phyloP scores from a whole-genome alignment of 2,329 filamentous ascomycete species.

The Pseudogymnoascus sp. region DNA sequence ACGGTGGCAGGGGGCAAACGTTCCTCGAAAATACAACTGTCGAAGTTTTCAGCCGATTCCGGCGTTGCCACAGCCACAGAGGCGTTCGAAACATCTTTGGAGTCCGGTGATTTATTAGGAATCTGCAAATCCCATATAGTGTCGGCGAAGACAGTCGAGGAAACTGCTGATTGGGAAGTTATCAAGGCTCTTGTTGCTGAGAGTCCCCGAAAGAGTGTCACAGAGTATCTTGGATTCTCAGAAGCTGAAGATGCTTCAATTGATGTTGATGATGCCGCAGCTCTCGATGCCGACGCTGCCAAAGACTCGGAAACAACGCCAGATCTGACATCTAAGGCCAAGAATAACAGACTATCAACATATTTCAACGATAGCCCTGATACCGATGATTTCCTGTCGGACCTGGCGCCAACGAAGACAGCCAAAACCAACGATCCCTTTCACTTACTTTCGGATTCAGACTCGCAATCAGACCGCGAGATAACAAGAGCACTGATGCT shows the following conservation, averaged over 20 bases:
- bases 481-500: conserved; percentile 85
- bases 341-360: conserved; percentile 59
- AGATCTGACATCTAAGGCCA: conserved; percentile 39
- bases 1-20: conserved; percentile 53
- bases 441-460: conserved; percentile 75
- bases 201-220: conserved; percentile 76
- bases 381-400: conserved; percentile 78
- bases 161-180: conserved; percentile 93
- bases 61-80: conserved; percentile 76
- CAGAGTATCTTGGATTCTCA: conserved; percentile 83
- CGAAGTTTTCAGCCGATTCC: conserved; percentile 81
- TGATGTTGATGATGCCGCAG: conserved; percentile 37
- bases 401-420: conserved; percentile 78
- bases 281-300: conserved; percentile 31
- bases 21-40: conserved; percentile 73
- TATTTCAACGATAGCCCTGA: conserved; percentile 73
- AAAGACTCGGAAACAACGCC: conserved; percentile 38
- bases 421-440: conserved; percentile 93
- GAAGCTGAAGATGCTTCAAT: conserved; percentile 46
- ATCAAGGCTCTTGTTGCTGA: conserved; percentile 80
- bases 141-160: conserved; percentile 72
- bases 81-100: conserved; percentile 76
- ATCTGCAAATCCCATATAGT: conserved; percentile 76
- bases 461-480: conserved; percentile 72
- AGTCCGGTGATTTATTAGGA: conserved; percentile 64